Percentiles rank a stretch among this genome's conserved stretches.
These are phyloP conservation scores for Fagopyrum tataricum DNA, from an alignment of 148 eudicot species.

Conservation along the genomic window DNA sequence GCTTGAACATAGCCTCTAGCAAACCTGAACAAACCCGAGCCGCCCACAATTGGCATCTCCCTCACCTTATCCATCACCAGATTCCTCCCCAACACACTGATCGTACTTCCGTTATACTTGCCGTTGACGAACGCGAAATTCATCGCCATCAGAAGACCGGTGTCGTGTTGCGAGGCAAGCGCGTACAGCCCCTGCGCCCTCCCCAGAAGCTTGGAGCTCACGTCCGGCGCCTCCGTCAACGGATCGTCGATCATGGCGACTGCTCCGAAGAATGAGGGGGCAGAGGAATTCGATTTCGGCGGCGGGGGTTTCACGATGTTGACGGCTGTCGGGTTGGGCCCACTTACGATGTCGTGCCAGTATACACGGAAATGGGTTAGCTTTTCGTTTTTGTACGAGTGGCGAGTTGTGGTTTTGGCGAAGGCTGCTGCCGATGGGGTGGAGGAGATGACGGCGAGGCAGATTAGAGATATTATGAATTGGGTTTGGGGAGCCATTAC, in stretches of 20 bases:
- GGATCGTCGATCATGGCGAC: constrained; percentile 33
- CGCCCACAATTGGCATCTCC: constrained; percentile 31
- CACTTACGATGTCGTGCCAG: constrained; percentile 27
- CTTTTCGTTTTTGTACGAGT: constrained; percentile 10
- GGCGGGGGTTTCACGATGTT: constrained; percentile 2
- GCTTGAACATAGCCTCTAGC: constrained; percentile 29
- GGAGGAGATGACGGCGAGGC: background rate
- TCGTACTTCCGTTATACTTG: constrained; percentile 36
- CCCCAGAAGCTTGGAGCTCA: constrained; percentile 25
- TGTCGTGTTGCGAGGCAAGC: constrained; percentile 18
- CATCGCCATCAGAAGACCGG: constrained; percentile 35
- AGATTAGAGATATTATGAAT: background rate
- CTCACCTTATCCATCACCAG: constrained; percentile 18
- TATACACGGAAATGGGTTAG: constrained; percentile 26
- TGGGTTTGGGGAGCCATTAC: background rate
- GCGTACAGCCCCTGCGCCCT: constrained; percentile 38
- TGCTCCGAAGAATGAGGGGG: constrained; percentile 24
- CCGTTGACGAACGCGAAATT: constrained; percentile 31
- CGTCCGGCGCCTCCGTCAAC: constrained; percentile 24
- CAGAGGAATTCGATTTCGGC: background rate
- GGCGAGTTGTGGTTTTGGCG: background rate
- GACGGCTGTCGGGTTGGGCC: constrained; percentile 21
- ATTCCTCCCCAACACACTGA: constrained; percentile 32
- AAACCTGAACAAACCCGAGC: constrained; percentile 29
- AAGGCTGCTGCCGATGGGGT: background rate